Evolutionary conservation across 306 rosid genomes (phyloP).

Genomic region (Sicyos baderoa): DNA sequence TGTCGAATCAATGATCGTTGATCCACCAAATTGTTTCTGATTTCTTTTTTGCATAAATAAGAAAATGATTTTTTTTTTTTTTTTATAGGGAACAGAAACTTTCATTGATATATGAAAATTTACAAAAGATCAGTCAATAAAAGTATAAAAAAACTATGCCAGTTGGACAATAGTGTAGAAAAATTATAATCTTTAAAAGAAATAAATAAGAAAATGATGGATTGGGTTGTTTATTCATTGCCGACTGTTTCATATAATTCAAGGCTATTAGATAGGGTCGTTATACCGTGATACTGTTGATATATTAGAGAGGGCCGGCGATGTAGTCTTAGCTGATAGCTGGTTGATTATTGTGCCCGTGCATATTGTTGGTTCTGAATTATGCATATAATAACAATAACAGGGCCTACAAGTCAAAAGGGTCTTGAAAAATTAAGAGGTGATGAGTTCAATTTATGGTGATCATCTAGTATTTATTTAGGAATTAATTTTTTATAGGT

Average conservation of each 20-base stretch:
- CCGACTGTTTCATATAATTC: neutral
- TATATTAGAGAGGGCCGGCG: neutral
- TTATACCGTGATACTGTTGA: neutral
- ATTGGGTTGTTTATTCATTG: constrained; percentile 1
- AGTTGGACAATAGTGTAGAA: too few species aligned
- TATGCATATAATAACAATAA: neutral
- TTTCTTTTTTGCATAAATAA: neutral
- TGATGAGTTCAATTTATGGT: too few species aligned
- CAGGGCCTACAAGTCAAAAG: too few species aligned
- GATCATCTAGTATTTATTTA: too few species aligned
- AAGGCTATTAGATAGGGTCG: neutral
- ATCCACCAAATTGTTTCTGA: neutral
- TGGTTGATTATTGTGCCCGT: neutral
- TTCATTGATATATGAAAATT: too few species aligned
- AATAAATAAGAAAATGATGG: neutral
- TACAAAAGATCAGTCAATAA: too few species aligned
- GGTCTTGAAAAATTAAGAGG: too few species aligned
- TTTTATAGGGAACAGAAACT: too few species aligned
- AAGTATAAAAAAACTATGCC: too few species aligned
- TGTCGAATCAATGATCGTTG: neutral
- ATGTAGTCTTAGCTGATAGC: neutral
- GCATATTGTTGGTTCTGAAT: neutral
- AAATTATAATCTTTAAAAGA: too few species aligned
- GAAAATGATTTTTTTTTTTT: too few species aligned
- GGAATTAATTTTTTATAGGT: too few species aligned